Evolutionary conservation across 2,329 filamentous ascomycete genomes (phyloP), one percentile per base, ranked within the genome.

Genomic region (Coniochaeta sp.): DNA sequence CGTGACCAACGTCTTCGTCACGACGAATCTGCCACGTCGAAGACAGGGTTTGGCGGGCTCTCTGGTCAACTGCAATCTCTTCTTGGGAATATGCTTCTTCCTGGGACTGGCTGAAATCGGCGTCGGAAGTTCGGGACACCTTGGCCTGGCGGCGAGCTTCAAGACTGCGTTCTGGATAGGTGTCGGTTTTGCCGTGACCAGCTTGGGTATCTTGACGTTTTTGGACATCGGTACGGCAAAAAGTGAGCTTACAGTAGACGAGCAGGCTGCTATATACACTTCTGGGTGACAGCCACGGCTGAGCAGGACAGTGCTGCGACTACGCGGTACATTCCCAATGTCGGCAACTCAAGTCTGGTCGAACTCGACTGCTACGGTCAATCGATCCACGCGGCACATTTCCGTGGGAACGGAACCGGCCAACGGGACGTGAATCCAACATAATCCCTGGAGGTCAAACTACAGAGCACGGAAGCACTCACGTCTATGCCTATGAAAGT

Each of bases 1-100:
- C 60, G 78, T 89, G 2, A 80, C 84, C 34, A 89, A 86, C 63
- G 81, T 89, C 58, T 89, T 89, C 69, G 82, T 88, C 58, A 89
- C 86, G 0, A 89, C 85, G 0, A 82, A 78, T 17, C 70, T 89
- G 57, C 84, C 85, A 0, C 76, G 76, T 8, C 73, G 77, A 12
- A 77, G 81, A 62, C 87, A 90, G 66, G 87, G 86, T 0, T 72
- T 89, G 1, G 87, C 86, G 0, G 87, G 86, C 2, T 85, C 84
- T 0, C 68, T 89, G 52, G 82, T 87, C 64, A 89, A 87, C 69
- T 79, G 80, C 24, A 71, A 87, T 1, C 68, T 89, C 10, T 84
- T 87, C 65, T 71, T 89, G 5, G 84, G 85, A 4, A 85, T 88
- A 58, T 84, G 85, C 2, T 73, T 89, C 32, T 81, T 83, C 65